Conservation (phyloP, 1,284 basidiomycete genomes). For the Fomitopsis schrenkii region DNA sequence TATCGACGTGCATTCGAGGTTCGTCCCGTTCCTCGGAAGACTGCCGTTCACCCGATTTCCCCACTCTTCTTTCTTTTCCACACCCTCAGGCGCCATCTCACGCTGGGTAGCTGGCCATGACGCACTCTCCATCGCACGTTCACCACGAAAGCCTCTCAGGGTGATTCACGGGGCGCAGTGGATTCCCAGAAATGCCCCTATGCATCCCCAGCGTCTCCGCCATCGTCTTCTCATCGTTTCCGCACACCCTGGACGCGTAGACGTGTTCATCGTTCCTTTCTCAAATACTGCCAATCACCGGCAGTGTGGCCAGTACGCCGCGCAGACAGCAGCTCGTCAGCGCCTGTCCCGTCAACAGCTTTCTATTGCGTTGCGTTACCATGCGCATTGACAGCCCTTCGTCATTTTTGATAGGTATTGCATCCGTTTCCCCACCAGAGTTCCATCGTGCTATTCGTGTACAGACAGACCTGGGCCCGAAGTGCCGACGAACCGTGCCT, state of each 20-base stretch:
- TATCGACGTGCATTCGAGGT: not conserved
- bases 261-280: not conserved
- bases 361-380: not conserved
- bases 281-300: not conserved
- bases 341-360: not conserved
- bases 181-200: not conserved
- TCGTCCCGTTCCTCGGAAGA: not conserved
- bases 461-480: not conserved
- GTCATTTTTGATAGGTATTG: not conserved
- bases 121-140: not conserved
- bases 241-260: not conserved
- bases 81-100: not conserved
- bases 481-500: not conserved
- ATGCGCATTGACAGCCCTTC: not conserved
- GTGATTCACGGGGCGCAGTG: not conserved
- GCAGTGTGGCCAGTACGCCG: not conserved
- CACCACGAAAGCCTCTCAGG: not conserved
- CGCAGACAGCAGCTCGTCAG: not conserved
- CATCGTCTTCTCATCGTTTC: not conserved
- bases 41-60: not conserved
- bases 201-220: not conserved
- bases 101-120: not conserved
- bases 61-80: not conserved
- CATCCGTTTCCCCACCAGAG: not conserved
- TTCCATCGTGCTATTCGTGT: not conserved